Evolutionary conservation across 1,284 basidiomycete genomes (phyloP), one percentile per base, ranked within the genome.

Genomic region (Phylloporus sp.): DNA sequence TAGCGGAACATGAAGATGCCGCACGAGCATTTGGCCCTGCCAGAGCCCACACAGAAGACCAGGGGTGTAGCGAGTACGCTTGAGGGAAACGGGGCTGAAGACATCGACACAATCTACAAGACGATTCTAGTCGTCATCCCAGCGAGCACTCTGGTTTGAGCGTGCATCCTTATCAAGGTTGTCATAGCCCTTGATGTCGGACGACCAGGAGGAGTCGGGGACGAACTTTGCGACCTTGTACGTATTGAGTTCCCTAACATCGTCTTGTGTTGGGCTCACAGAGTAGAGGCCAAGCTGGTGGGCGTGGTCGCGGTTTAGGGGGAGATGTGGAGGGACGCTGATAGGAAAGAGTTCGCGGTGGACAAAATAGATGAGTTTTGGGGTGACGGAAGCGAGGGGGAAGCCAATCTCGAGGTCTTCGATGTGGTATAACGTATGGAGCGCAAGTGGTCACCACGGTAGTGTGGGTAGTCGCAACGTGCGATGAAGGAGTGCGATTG

Each of bases 121-220:
- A 5, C 91, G 81, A 72, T 85, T 85, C 85, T 88, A 91, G 66
- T 89, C 88, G 65, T 83, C 79, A 71, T 92, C 91, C 85, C 86
- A 90, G 15, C 72, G 70, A 1, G 72, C 74, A 60, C 86, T 88
- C 35, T 76, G 75, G 23, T 75, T 76, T 32, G 75, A 71, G 60
- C 79, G 72, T 11, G 47, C 70, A 8, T 71, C 57, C 4, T 19
- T 5, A 55, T 27, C 74, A 72, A 83, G 79, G 3, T 68, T 65
- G 32, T 77, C 77, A 52, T 80, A 75, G 82, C 84, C 85, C 4
- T 63, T 39, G 66, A 77, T 68, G 5, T 68, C 61, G 25, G 53
- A 56, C 70, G 72, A 74, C 77, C 77, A 76, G 55, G 69, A 25
- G 74, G 82, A 56, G 67, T 69, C 43, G 62, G 76, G 45, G 1